Conservation (phyloP, 1,284 basidiomycete genomes). For the Hemileia vastatrix region DNA sequence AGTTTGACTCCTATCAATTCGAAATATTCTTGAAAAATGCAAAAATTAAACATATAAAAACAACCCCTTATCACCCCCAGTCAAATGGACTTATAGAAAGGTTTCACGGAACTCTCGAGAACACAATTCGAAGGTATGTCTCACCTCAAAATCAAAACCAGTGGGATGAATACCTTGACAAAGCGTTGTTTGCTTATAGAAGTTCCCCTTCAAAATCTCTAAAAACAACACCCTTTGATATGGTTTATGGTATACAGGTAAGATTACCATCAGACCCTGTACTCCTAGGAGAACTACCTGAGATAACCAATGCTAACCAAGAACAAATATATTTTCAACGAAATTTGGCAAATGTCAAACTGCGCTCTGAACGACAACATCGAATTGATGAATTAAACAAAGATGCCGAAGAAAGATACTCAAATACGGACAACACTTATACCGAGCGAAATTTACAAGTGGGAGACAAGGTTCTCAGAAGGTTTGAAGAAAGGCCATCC, state of each 20-base stretch:
- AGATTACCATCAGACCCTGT: too few species aligned
- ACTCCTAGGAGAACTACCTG: too few species aligned
- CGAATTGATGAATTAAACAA: too few species aligned
- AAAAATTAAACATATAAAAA: conserved; percentile 1
- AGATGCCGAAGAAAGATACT: too few species aligned
- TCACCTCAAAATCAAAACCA: conserved; percentile 3
- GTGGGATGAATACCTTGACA: not conserved
- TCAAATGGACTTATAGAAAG: conserved; percentile 5
- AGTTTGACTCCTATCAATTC: not conserved
- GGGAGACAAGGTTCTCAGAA: too few species aligned
- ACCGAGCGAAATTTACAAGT: too few species aligned
- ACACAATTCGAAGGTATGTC: not conserved
- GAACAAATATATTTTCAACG: too few species aligned
- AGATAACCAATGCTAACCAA: too few species aligned
- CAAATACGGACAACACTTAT: too few species aligned
- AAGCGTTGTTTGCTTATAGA: conserved; percentile 1
- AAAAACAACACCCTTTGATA: conserved; percentile 1
- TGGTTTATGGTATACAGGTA: not conserved
- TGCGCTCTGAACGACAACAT: too few species aligned
- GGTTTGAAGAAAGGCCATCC: too few species aligned
- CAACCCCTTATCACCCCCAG: conserved; percentile 5
- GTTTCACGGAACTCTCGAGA: conserved; percentile 1
- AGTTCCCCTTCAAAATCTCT: not conserved
- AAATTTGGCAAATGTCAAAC: too few species aligned
- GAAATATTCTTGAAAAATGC: not conserved